Percentiles rank a stretch among this genome's conserved stretches.
Evolutionary conservation across 2,329 filamentous ascomycete genomes (phyloP).

Genomic region (Diplodia corticola): DNA sequence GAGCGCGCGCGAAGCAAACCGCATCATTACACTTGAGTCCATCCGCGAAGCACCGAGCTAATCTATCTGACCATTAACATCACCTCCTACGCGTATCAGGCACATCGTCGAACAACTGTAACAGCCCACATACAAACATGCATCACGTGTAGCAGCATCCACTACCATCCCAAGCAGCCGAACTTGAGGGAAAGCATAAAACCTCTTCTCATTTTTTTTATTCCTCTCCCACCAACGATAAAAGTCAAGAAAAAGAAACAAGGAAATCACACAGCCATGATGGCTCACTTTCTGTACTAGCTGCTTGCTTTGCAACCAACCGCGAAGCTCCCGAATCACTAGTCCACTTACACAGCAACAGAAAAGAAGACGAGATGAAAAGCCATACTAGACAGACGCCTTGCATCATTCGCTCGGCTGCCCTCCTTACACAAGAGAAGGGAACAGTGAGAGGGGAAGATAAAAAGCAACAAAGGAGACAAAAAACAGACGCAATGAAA

Average conservation of each 20-base stretch:
- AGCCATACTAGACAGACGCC: not conserved
- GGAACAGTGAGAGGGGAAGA: not conserved
- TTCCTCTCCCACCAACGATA: not conserved
- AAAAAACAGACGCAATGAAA: not conserved
- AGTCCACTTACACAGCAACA: not conserved
- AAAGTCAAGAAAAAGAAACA: not conserved
- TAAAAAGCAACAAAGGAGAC: too few species aligned
- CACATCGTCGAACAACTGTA: not conserved
- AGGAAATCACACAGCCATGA: not conserved
- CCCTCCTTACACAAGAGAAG: not conserved
- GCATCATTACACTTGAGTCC: too few species aligned
- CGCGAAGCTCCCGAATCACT: not conserved
- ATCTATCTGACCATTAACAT: too few species aligned
- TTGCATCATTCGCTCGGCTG: not conserved
- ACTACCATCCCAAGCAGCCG: not conserved
- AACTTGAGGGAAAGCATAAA: not conserved
- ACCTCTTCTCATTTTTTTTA: slow-evolving; percentile 7
- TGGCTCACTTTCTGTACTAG: not conserved
- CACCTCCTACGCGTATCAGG: too few species aligned
- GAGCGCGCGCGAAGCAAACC: too few species aligned
- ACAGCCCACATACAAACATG: not conserved
- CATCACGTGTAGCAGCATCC: not conserved
- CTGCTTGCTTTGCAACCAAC: not conserved
- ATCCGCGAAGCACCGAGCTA: too few species aligned
- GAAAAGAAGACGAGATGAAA: not conserved